Evolutionary conservation across 345 rosid genomes (phyloP), one percentile per base, ranked within the genome.

Genomic region (Mangifera indica): DNA sequence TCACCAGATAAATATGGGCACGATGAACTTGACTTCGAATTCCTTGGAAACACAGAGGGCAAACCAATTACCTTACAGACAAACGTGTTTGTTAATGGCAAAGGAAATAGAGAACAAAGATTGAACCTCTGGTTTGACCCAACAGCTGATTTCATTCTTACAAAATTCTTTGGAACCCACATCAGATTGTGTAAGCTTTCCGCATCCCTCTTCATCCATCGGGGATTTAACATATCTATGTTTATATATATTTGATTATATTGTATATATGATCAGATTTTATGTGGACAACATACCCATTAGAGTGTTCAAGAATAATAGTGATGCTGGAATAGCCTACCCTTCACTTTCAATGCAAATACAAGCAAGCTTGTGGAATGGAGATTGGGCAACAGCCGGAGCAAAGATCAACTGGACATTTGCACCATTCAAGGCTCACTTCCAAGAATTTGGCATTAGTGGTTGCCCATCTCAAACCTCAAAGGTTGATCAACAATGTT

Each of bases 1-100:
- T 90, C 96, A 0, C 56, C 76, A 5, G 84, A 37, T 37, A 37
- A 79, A 7, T 32, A 76, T 22, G 57, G 57, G 48, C 96, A 81
- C 3, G 93, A 88, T 54, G 96, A 92, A 76, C 32, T 86, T 18
- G 98, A 90, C 79, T 85, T 90, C 15, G 94, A 92, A 82, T 92
- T 92, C 70, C 67, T 87, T 37, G 98, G 98, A 0, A 85, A 85
- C 45, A 75, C 61, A 70, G 82, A 80, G 84, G 91, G 90, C 20
- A 80, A 85, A 70, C 90, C 92, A 7, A 73, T 73, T 48, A 48
- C 51, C 9, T 54, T 90, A 48, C 93, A 92, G 17, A 92, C 96
- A 45, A 90, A 90, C 61, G 88, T 90, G 51, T 88, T 74, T 40
- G 72, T 68, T 13, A 69, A 80, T 49, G 96, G 90, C 3, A 53